A percentile compares a stretch with the other conserved stretches of the same genome.
Conservation (phyloP, 2,329 filamentous ascomycete genomes). For the Aspergillus fischeri region DNA sequence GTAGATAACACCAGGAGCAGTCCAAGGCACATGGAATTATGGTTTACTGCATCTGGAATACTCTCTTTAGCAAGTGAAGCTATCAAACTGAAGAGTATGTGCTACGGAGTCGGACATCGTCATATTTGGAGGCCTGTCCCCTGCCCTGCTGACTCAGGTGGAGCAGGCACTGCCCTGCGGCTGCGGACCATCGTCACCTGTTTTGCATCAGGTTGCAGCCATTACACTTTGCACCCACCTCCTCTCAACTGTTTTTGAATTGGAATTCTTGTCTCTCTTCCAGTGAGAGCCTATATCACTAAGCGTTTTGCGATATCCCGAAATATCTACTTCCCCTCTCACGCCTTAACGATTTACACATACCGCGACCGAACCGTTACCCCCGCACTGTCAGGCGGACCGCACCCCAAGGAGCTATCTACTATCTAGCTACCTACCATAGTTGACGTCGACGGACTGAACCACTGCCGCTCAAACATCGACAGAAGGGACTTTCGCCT, state of each 20-base stretch:
- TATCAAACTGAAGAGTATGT: neutral
- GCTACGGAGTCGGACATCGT: neutral
- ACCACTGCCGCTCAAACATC: neutral
- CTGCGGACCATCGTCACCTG: conserved; percentile 16
- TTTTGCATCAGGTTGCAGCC: conserved; percentile 19
- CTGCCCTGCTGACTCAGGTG: conserved; percentile 13
- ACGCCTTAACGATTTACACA: neutral
- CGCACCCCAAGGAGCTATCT: neutral
- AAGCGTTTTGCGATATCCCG: neutral
- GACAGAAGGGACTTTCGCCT: neutral
- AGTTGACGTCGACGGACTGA: neutral
- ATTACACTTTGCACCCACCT: conserved; percentile 3
- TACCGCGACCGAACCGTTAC: neutral
- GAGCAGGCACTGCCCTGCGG: conserved; percentile 12
- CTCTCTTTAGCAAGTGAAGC: neutral
- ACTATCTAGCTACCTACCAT: neutral
- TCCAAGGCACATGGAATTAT: neutral
- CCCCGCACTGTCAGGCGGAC: neutral
- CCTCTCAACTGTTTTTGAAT: neutral
- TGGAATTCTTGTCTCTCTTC: neutral
- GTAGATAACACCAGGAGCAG: neutral
- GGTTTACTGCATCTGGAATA: neutral
- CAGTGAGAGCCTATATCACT: neutral
- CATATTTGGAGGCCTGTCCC: conserved; percentile 2
- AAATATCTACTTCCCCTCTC: neutral